A percentile compares a stretch with the other conserved stretches of the same genome.
These are phyloP conservation scores for Euphorbia schlechtendalii DNA, from an alignment of 441 rosid genomes.

Conservation along the genomic window DNA sequence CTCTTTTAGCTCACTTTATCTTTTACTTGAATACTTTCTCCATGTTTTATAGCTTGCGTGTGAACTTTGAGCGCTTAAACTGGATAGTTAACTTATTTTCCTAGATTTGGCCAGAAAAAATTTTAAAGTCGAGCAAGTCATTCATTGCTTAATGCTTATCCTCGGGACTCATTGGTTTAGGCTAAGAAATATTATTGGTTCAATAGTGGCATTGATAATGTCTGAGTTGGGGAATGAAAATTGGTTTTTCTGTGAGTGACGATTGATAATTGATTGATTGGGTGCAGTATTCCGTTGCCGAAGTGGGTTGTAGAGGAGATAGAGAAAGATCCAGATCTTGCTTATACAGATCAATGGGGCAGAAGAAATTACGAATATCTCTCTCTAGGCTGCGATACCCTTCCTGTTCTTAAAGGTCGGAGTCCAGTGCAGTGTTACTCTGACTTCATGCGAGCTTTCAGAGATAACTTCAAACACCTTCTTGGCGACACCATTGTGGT, in stretches of 20 bases:
- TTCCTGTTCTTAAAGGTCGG: slow-evolving; percentile 71
- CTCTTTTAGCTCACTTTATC: background rate
- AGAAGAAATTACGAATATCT: slow-evolving; percentile 76
- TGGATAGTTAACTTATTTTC: background rate
- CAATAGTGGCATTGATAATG: background rate
- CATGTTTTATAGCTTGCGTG: background rate
- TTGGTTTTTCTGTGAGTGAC: background rate
- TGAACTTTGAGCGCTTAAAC: background rate
- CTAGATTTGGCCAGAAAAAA: background rate
- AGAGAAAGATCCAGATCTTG: slow-evolving; percentile 56
- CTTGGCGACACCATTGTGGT: slow-evolving; percentile 92
- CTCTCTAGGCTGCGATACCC: slow-evolving; percentile 80
- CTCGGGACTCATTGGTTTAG: background rate
- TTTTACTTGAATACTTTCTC: too few species aligned
- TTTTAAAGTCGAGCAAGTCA: background rate
- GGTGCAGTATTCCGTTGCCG: slow-evolving; percentile 72
- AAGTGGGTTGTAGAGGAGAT: slow-evolving; percentile 77
- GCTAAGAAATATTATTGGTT: background rate
- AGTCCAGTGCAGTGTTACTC: slow-evolving; percentile 82
- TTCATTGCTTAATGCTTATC: background rate
- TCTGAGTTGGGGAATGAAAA: background rate
- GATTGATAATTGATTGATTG: background rate
- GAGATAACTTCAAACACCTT: slow-evolving; percentile 65
- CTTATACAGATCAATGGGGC: slow-evolving; percentile 94
- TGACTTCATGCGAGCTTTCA: slow-evolving; percentile 87